Base-by-base conservation (phyloP, 2,329 filamentous ascomycete genomes). In the Sphaerulina musiva region DNA sequence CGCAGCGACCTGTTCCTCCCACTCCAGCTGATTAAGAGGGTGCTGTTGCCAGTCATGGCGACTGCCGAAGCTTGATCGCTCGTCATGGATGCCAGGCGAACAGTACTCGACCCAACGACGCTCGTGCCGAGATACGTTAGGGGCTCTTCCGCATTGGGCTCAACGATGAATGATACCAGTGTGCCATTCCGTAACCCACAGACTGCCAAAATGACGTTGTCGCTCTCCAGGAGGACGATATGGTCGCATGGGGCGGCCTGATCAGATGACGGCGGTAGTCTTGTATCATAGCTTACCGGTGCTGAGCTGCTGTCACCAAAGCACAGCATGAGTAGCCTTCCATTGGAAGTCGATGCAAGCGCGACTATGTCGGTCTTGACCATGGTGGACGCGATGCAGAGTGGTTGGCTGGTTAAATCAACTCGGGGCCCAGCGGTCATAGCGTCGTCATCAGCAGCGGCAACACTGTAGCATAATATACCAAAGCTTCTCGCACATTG, bases 151-250 rank as follows among this genome's bases (percentile, higher is more conserved):
- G n/a, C 17, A 31, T 50, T 36, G 17, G 51, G 10, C 11, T 56
- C 48, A 11, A 66, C 44, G 2, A 26, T 40, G 31, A 62, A 52
- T 7, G 55, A 53, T 26, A 60, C 44, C 11, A 68, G 51, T 17
- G 58, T 61, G 9, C 67, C 67, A 49, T 68, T 66, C 12, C 67
- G 58, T 10, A 68, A 54, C 10, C 66, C 66, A 41, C 64, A 67
- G 1, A 66, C 51, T 3, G 58, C 56, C 20, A 68, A 47, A 2
- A 58, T 40, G 7, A 41, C 8, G 4, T 34, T 17, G 4, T 39
- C 11, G 9, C 42, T 31, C 6, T 53, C 53, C 4, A 68, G 54
- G 7, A 68, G 46, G 1, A 42, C 54, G n/a, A 66, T 34, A 12
- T 60, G 50, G 44, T 68, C 66, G 48, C 66, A 69, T 3, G 62